Evolutionary conservation across 306 rosid species (phyloP).

Genomic region (Carpinus fangiana): DNA sequence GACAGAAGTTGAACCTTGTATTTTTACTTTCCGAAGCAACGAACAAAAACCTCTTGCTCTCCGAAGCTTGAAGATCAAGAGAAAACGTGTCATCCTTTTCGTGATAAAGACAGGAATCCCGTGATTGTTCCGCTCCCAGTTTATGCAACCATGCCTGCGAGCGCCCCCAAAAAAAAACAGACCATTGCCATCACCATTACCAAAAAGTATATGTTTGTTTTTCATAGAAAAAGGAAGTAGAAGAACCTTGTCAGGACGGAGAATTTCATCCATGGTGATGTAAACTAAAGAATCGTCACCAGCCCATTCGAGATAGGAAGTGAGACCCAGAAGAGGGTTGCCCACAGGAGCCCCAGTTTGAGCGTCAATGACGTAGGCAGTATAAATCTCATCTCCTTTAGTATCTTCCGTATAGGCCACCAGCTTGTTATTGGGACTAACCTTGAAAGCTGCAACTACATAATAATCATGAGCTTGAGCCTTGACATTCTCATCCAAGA

Average conservation of each 20-base stretch:
- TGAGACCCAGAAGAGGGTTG: constrained; percentile 54
- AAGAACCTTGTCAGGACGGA: constrained; percentile 85
- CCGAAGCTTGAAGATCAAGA: constrained; percentile 72
- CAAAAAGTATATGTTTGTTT: neutral
- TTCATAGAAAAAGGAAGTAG: constrained; percentile 8
- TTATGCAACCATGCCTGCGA: constrained; percentile 86
- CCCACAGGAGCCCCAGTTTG: constrained; percentile 66
- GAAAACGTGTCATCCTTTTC: constrained; percentile 81
- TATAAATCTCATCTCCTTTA: constrained; percentile 89
- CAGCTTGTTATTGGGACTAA: constrained; percentile 74
- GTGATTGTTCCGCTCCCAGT: constrained; percentile 74
- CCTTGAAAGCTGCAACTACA: constrained; percentile 59
- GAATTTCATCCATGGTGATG: constrained; percentile 78
- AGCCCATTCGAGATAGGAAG: constrained; percentile 72
- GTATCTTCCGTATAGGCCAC: constrained; percentile 94
- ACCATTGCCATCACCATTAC: constrained; percentile 7
- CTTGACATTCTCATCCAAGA: constrained; percentile 80
- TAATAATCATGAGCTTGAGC: constrained; percentile 64
- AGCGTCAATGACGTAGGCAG: constrained; percentile 66
- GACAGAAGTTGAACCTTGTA: constrained; percentile 85
- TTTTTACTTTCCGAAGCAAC: constrained; percentile 82
- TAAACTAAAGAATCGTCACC: constrained; percentile 69
- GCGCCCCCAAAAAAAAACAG: constrained; percentile 8
- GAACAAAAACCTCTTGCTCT: constrained; percentile 82
- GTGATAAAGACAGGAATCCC: constrained; percentile 70